A percentile compares a stretch with the other conserved stretches of the same genome.
Evolutionary conservation across 2,329 filamentous ascomycete species (phyloP).

Genomic region (Didymellaceae sp.): DNA sequence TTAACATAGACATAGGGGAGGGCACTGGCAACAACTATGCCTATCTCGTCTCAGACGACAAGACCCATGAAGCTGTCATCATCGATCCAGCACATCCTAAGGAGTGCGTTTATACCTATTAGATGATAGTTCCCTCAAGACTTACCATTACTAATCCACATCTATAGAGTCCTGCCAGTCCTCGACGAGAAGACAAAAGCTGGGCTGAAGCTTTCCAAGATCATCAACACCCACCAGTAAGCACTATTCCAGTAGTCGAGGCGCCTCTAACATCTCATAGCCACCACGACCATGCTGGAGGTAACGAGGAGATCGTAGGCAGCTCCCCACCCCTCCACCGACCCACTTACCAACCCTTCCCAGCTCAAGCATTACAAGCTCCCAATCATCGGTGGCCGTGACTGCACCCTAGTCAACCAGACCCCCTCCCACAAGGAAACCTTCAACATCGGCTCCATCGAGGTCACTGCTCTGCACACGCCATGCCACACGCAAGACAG

Average conservation of each 20-base stretch:
- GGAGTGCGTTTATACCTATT: constrained; percentile 62
- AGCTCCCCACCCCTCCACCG: neutral
- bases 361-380: constrained; percentile 68
- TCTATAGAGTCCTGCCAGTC: constrained; percentile 63
- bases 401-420: constrained; percentile 79
- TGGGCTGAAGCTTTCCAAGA: constrained; percentile 81
- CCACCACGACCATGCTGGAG: constrained; percentile 93
- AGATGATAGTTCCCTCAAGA: neutral
- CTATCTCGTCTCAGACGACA: constrained; percentile 64
- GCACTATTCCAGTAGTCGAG: constrained; percentile 40
- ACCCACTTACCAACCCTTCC: neutral
- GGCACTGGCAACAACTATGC: constrained; percentile 83
- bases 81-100: constrained; percentile 81
- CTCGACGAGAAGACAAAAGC: constrained; percentile 77
- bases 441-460: constrained; percentile 84
- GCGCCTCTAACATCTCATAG: constrained; percentile 54
- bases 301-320: constrained; percentile 78
- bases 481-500: constrained; percentile 98
- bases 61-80: constrained; percentile 62
- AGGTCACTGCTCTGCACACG: constrained; percentile 87
- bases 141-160: neutral
- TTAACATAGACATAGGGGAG: constrained; percentile 64
- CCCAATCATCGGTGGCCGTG: constrained; percentile 83
- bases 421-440: constrained; percentile 77
- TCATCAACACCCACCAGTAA: constrained; percentile 97